Evolutionary conservation across 164 flowering plant genomes (phyloP).

Genomic region (Malania oleifera): DNA sequence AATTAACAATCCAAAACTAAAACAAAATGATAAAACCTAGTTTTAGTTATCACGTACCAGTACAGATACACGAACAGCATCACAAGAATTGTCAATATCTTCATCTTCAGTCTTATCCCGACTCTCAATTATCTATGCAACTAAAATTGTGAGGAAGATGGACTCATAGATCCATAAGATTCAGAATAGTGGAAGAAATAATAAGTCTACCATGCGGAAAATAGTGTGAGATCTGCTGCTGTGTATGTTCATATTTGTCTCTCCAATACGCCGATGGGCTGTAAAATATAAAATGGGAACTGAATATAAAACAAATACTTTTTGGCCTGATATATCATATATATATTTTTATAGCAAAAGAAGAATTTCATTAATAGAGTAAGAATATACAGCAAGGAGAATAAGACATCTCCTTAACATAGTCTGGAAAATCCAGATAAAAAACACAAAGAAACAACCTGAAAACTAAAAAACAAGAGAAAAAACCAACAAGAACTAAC

Average conservation of each 20-base stretch:
- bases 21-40: neutral
- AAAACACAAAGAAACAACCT: too few relatives aligned
- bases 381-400: too few relatives aligned
- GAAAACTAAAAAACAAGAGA: neutral
- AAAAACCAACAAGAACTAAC: neutral
- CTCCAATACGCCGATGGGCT: conserved; percentile 98
- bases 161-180: neutral
- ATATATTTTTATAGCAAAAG: too few relatives aligned
- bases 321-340: too few relatives aligned
- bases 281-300: conserved; percentile 25
- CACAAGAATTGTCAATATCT: conserved; percentile 55
- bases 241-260: conserved; percentile 91
- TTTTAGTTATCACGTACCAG: conserved; percentile 42
- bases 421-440: too few relatives aligned
- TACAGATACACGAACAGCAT: conserved; percentile 98
- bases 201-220: conserved; percentile 79
- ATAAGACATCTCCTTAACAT: too few relatives aligned
- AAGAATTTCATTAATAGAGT: too few relatives aligned
- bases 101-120: conserved; percentile 64
- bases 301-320: too few relatives aligned
- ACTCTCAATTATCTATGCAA: conserved; percentile 85
- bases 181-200: neutral
- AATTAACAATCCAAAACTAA: neutral
- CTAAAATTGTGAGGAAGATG: conserved; percentile 3
- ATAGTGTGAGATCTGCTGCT: conserved; percentile 97